Evolutionary conservation across 768 basidiomycete genomes (phyloP).

Genomic region (Boletus rufocinnamomeus): DNA sequence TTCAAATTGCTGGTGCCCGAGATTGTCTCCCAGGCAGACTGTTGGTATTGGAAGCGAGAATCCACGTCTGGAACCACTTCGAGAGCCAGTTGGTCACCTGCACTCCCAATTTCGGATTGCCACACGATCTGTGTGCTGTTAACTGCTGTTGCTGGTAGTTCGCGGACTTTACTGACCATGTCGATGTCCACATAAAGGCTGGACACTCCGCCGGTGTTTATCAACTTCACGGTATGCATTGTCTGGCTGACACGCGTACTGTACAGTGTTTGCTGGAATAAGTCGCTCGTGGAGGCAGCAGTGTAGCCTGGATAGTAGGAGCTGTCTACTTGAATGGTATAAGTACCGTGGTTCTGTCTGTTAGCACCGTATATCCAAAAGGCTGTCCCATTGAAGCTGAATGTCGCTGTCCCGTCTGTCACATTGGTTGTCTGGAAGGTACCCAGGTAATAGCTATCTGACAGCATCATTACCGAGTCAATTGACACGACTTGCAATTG

Average conservation of each 20-base stretch:
- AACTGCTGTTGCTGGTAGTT: not conserved
- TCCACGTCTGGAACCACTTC: constrained; percentile 38
- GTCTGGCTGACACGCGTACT: constrained; percentile 34
- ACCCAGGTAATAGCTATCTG: constrained; percentile 38
- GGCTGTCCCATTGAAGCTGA: constrained; percentile 51
- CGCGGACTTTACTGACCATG: constrained; percentile 31
- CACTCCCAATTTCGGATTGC: constrained; percentile 29
- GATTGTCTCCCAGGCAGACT: constrained; percentile 38
- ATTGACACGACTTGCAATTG: not conserved
- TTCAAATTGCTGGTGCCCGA: constrained; percentile 35
- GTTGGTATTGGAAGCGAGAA: constrained; percentile 40
- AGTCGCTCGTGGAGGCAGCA: constrained; percentile 35
- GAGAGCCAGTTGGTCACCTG: constrained; percentile 15
- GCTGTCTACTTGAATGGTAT: constrained; percentile 45
- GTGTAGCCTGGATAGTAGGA: constrained; percentile 28
- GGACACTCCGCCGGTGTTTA: constrained; percentile 31
- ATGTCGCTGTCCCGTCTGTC: constrained; percentile 38
- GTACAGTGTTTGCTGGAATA: constrained; percentile 46
- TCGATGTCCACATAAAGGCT: constrained; percentile 50
- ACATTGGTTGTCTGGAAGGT: constrained; percentile 41
- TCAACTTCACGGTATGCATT: constrained; percentile 38
- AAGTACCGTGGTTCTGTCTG: constrained; percentile 48
- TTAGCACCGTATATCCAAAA: constrained; percentile 53
- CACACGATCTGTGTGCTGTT: constrained; percentile 25
- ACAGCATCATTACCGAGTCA: not conserved